Base-by-base conservation (phyloP, 345 rosid genomes). In the Euclidium syriacum region DNA sequence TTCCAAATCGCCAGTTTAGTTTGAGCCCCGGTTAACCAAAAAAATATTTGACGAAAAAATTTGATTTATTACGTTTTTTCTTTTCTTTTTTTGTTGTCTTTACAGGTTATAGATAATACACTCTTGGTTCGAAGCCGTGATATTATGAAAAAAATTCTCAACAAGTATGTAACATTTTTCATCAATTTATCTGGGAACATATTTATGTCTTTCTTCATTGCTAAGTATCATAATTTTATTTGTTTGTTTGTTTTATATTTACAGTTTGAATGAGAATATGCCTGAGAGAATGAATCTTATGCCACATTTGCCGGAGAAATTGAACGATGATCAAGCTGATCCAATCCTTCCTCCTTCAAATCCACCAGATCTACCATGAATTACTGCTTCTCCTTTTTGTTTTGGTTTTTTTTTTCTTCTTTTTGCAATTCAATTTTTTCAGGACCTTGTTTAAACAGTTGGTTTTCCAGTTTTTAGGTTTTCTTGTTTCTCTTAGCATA, bases 201-300 rank as follows among this genome's bases (percentile, higher is more conserved):
- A 49, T 60, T 18, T 43, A 6, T 52, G 62, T 36, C 58, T 58
- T 10, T 64, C 4, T 38, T 17, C 29, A 35, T 46, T 15, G 18
- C 42, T 22, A 63, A 30, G 25, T 16, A 22, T 43, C 35, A 67
- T 22, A 49, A 49, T 16, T 24, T 24, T 23, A 1, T 40, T 22
- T 11, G 7, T 9, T 9, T 36, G 1, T 35, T 50, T 34, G 54
- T 43, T 43, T 0, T n/a, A n/a, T n/a, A n/a, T n/a, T 58, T 74
- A 67, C 88, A 91, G 96, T 52, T 55, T 83, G 75, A 64, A 76
- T 48, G 82, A 53, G 48, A 53, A 81, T 26, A 68, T 49, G 52
- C 81, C 83, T 0, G 91, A 86, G 35, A 42, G 61, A 59, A 88
- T 81, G 96, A 79, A 77, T 78, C 84, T 73, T 80, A 88, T 88